These are phyloP conservation scores for Morella rubra DNA, from an alignment of 306 rosid genomes.

Conservation along the genomic window DNA sequence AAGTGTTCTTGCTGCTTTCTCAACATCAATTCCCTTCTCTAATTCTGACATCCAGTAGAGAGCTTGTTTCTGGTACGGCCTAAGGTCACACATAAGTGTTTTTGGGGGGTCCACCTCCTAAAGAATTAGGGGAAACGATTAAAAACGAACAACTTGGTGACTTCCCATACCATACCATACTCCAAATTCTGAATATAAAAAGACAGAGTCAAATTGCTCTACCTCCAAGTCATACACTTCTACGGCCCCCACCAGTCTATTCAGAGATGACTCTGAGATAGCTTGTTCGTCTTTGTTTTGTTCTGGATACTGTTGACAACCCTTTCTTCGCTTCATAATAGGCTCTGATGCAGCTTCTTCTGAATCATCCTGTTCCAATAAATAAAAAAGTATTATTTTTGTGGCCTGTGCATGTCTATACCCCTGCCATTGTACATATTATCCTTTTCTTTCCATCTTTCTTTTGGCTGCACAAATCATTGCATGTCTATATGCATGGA, in stretches of 20 bases:
- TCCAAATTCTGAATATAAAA: not conserved
- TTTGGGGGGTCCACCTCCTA: slow-evolving; percentile 78
- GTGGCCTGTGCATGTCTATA: slow-evolving; percentile 4
- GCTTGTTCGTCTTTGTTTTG: slow-evolving; percentile 61
- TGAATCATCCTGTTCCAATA: slow-evolving; percentile 44
- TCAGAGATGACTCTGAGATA: slow-evolving; percentile 65
- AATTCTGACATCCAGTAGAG: slow-evolving; percentile 79
- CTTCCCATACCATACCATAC: not conserved
- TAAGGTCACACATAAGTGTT: slow-evolving; percentile 53
- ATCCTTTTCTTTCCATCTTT: not conserved
- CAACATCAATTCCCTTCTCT: slow-evolving; percentile 61
- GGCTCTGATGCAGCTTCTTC: slow-evolving; percentile 53
- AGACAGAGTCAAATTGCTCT: slow-evolving; percentile 5
- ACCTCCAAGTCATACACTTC: slow-evolving; percentile 80
- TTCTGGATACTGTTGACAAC: slow-evolving; percentile 41
- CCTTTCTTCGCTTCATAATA: slow-evolving; percentile 51
- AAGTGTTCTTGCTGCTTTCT: slow-evolving; percentile 54
- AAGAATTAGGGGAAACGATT: not conserved
- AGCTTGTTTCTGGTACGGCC: slow-evolving; percentile 92
- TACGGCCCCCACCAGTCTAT: slow-evolving; percentile 68
- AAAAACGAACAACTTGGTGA: not conserved
- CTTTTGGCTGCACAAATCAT: not conserved
- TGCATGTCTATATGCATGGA: not conserved
- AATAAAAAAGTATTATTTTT: slow-evolving; percentile 13
- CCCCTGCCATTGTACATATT: not conserved